These are phyloP conservation scores for Eruca vesicaria DNA, from an alignment of 441 rosid genomes.

Conservation along the genomic window DNA sequence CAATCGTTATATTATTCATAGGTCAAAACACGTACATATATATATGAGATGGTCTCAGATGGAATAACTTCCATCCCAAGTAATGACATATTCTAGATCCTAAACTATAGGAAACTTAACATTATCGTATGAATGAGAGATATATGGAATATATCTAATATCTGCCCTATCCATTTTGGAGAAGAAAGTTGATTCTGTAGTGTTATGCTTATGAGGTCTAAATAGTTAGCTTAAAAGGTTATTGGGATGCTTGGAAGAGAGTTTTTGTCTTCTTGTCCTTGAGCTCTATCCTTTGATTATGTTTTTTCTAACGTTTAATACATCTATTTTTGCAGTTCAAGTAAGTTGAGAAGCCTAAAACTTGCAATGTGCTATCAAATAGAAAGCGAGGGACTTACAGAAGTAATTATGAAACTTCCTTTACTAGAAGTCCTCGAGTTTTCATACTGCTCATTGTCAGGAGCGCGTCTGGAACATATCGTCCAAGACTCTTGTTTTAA, in stretches of 20 bases:
- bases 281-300: not conserved
- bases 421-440: not conserved
- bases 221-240: too few species aligned
- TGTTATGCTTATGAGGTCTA: not conserved
- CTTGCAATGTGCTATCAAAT: not conserved
- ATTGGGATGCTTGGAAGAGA: not conserved
- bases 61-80: too few species aligned
- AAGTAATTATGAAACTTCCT: not conserved
- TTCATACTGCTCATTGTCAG: not conserved
- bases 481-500: not conserved
- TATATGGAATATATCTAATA: too few species aligned
- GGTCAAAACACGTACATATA: too few species aligned
- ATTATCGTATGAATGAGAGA: too few species aligned
- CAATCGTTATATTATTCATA: too few species aligned
- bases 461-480: not conserved
- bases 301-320: not conserved
- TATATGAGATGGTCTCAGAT: too few species aligned
- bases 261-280: not conserved
- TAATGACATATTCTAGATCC: too few species aligned
- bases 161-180: not conserved
- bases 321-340: not conserved
- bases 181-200: not conserved
- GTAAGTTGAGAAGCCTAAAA: not conserved
- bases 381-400: not conserved
- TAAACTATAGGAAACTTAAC: too few species aligned